Evolutionary conservation across 768 basidiomycete genomes (phyloP).

Genomic region (Mycena galopus): DNA sequence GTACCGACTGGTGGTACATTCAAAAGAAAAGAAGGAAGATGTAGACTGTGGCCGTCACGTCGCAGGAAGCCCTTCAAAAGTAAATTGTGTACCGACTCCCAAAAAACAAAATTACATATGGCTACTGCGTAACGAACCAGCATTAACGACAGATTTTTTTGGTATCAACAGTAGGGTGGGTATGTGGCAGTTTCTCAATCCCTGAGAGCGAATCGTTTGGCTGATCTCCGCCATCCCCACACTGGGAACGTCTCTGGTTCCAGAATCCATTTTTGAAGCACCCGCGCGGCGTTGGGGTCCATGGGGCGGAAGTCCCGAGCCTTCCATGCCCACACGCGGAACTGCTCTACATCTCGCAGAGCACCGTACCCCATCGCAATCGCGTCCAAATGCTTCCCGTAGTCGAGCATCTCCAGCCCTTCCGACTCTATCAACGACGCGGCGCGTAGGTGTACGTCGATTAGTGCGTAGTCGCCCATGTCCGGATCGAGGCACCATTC

Average conservation of each 20-base stretch:
- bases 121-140: neutral
- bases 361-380: conserved; percentile 60
- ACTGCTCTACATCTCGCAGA: conserved; percentile 50
- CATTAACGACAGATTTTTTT: neutral
- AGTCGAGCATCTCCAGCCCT: conserved; percentile 45
- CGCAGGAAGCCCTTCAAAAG: too few relatives aligned
- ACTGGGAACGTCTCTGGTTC: conserved; percentile 52
- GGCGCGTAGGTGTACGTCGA: conserved; percentile 48
- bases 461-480: conserved; percentile 45
- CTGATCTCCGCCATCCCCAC: conserved; percentile 50
- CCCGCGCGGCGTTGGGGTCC: conserved; percentile 38
- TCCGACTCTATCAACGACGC: conserved; percentile 49
- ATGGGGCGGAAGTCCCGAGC: conserved; percentile 45
- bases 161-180: neutral
- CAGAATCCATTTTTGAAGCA: conserved; percentile 50
- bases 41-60: too few relatives aligned
- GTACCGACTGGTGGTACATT: too few relatives aligned
- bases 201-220: neutral
- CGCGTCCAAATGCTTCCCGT: conserved; percentile 49
- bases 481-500: conserved; percentile 49
- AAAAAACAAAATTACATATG: neutral
- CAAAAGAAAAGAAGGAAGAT: too few relatives aligned
- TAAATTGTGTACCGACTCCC: too few relatives aligned
- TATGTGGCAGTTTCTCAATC: neutral
- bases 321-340: conserved; percentile 48